Conservation (phyloP, 169 alveolate genomes). For the Eimeria praecox region DNA sequence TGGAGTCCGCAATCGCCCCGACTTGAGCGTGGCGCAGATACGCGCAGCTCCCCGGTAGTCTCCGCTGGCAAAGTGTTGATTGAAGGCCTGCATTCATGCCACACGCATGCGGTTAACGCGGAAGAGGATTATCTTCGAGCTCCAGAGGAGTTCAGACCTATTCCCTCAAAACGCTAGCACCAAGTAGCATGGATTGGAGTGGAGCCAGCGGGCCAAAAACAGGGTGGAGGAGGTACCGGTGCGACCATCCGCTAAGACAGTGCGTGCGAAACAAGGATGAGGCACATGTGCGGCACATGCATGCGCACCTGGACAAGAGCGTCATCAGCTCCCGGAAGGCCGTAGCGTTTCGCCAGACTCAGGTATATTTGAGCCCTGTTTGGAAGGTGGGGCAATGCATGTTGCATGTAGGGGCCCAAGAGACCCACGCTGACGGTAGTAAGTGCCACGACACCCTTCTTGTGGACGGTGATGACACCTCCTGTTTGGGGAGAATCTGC, state of each 20-base stretch:
- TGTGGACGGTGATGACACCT: conserved; percentile 86
- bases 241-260: background rate
- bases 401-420: conserved; percentile 73
- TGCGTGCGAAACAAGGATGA: background rate
- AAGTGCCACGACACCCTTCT: conserved; percentile 85
- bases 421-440: conserved; percentile 80
- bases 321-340: conserved; percentile 83
- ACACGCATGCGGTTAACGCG: background rate
- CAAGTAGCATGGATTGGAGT: background rate
- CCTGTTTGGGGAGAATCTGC: conserved; percentile 84
- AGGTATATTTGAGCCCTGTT: conserved; percentile 78
- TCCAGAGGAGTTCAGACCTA: background rate
- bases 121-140: background rate
- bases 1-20: conserved; percentile 96
- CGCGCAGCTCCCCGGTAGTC: conserved; percentile 96
- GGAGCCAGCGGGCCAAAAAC: background rate
- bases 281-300: background rate
- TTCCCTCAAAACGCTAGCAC: background rate
- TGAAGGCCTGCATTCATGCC: conserved; percentile 83
- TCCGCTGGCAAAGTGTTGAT: conserved; percentile 84
- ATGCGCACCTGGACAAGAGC: conserved; percentile 74
- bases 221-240: background rate
- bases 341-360: conserved; percentile 81
- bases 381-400: conserved; percentile 63
- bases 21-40: conserved; percentile 97